These are phyloP conservation scores for Leishmania major DNA, from an alignment of 208 protist species.

Conservation along the genomic window DNA sequence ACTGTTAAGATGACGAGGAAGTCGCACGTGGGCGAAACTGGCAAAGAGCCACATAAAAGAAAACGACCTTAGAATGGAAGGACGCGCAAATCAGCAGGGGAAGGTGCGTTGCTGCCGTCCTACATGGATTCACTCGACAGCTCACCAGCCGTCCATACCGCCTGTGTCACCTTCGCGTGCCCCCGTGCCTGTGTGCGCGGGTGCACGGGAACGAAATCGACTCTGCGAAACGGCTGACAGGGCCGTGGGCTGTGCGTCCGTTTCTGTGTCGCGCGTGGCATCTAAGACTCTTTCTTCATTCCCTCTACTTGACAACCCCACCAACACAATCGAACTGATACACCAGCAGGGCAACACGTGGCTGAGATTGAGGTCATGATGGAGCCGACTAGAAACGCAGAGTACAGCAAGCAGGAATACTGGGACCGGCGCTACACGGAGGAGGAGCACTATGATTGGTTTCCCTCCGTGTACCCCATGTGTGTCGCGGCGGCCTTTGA, in stretches of 20 bases:
- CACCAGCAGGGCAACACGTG: neutral
- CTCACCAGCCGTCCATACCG: neutral
- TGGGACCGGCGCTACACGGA: conserved; percentile 71
- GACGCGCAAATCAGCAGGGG: neutral
- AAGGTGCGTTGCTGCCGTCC: neutral
- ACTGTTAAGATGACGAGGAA: neutral
- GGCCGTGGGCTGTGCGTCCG: neutral
- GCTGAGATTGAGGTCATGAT: conserved; percentile 5
- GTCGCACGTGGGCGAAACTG: neutral
- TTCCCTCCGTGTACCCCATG: conserved; percentile 64
- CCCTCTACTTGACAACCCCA: neutral
- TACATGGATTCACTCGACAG: neutral
- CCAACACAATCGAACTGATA: neutral
- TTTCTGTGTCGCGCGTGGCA: neutral
- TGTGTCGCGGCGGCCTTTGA: conserved; percentile 55
- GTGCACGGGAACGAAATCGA: neutral
- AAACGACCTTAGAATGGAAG: neutral
- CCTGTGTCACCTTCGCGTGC: neutral
- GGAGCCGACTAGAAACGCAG: conserved; percentile 44
- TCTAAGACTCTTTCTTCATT: neutral
- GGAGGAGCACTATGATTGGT: conserved; percentile 88
- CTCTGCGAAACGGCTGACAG: neutral
- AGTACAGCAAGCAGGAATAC: conserved; percentile 76
- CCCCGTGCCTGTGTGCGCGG: neutral
- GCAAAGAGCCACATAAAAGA: neutral